Base-by-base conservation (phyloP, 768 basidiomycete genomes). In the Cyclocybe aegerita region DNA sequence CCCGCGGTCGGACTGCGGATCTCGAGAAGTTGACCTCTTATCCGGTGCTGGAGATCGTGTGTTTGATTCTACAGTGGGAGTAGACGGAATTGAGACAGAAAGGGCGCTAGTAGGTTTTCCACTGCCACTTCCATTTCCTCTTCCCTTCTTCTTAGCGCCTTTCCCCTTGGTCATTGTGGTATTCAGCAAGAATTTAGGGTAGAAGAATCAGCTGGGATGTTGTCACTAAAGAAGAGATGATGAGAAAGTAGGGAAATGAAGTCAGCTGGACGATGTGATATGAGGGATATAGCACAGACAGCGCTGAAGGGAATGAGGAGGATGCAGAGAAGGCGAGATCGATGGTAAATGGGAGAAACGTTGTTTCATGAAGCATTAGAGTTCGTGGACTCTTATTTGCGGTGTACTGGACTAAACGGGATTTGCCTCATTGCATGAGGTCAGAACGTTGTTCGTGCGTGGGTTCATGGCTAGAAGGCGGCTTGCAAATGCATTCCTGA, bases 361-460 rank as follows among this genome's bases (percentile, higher is more conserved):
- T 44, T 48, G 46, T 55, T 53, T 52, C 41, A 47, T 54, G 29
- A 17, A 15, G 17, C 23, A 39, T 50, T 39, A 47, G 23, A 46
- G 12, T 15, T 39, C 39, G 31, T 35, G 42, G 41, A 36, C 10
- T 45, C 33, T 48, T 48, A 33, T 33, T 30, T 12, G 15, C 11
- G 34, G 7, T 52, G 40, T 23, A 44, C 40, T 49, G 39, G 46
- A 49, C 47, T 38, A 44, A 59, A 56, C 48, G 31, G 48, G 56
- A 46, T 39, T 23, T 46, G 50, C 46, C 49, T 46, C 31, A 15
- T 45, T 38, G 54, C 62, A 63, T 48, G 60, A 61, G 62, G 62
- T 46, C 49, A 36, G 17, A 54, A 58, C 54, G 50, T 57, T 57
- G 60, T 41, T 35, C 36, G 36, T 35, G 54, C 57, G 41, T 57